Conservation (phyloP, 345 rosid genomes). For the Ricinus communis region DNA sequence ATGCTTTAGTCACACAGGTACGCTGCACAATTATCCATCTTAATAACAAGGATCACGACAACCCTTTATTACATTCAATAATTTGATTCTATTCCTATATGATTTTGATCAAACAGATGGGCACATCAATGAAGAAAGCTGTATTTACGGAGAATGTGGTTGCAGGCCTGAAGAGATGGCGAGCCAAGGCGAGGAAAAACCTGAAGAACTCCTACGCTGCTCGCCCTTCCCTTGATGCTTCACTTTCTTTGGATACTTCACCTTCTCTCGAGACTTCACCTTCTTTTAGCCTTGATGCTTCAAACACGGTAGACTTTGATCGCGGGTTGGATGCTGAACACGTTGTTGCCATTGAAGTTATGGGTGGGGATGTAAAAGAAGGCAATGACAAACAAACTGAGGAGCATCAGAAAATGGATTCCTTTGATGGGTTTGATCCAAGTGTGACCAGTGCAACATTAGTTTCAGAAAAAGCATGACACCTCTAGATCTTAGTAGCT, state of each 20-base stretch:
- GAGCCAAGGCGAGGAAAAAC: conserved; percentile 42
- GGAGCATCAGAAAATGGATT: conserved; percentile 12
- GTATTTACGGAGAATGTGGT: conserved; percentile 47
- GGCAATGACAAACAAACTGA: background rate
- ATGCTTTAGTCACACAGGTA: conserved; percentile 67
- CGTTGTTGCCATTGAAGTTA: conserved; percentile 19
- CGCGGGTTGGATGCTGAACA: background rate
- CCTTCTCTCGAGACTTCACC: conserved; percentile 42
- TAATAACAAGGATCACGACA: too few species aligned
- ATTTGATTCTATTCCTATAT: background rate
- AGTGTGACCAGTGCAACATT: background rate
- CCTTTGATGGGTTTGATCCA: conserved; percentile 36
- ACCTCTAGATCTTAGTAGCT: too few species aligned
- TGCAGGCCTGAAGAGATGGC: conserved; percentile 49
- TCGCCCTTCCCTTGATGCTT: conserved; percentile 11
- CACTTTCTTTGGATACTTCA: conserved; percentile 22
- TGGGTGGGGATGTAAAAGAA: conserved; percentile 9
- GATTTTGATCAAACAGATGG: conserved; percentile 41
- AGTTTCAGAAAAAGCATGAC: background rate
- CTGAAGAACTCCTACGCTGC: conserved; percentile 1
- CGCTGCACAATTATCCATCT: background rate
- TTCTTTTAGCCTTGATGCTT: conserved; percentile 33
- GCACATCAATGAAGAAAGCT: conserved; percentile 46
- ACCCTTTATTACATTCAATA: background rate
- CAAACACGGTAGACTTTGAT: conserved; percentile 4